A percentile compares a stretch with the other conserved stretches of the same genome.
Conservation (phyloP, 805 yeast species). For the Jamesozyma jinghongensis region DNA sequence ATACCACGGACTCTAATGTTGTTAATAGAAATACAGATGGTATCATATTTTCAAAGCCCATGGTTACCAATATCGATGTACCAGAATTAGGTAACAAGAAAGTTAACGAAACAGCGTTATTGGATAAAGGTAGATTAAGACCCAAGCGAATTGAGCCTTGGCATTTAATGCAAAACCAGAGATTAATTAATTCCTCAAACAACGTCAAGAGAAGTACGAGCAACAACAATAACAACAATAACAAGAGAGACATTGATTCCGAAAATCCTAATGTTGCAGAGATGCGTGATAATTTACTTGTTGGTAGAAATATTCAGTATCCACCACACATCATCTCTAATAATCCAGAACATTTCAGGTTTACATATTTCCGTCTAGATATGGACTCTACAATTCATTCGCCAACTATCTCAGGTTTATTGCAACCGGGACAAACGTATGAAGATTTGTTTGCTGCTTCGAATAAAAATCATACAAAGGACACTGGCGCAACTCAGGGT, state of each 20-base stretch:
- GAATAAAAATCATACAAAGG: constrained; percentile 21
- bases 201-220: neutral
- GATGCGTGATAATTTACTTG: constrained; percentile 22
- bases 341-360: constrained; percentile 55
- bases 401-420: constrained; percentile 73
- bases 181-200: constrained; percentile 3
- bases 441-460: constrained; percentile 52
- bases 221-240: constrained; percentile 4
- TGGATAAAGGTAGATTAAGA: constrained; percentile 54
- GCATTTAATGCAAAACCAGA: constrained; percentile 35
- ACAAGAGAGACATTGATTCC: constrained; percentile 2
- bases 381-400: constrained; percentile 84
- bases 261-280: constrained; percentile 2
- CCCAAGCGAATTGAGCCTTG: constrained; percentile 73
- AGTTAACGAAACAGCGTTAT: constrained; percentile 48
- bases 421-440: constrained; percentile 53
- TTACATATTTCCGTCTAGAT: constrained; percentile 88
- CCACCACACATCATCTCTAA: constrained; percentile 39
- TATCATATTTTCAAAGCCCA: constrained; percentile 35
- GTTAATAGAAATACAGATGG: constrained; percentile 14
- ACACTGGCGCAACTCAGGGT: neutral
- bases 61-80: constrained; percentile 36
- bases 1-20: neutral
- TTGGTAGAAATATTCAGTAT: constrained; percentile 30
- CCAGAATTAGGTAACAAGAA: constrained; percentile 35